Evolutionary conservation across 2,329 filamentous ascomycete species (phyloP), one percentile per base, ranked within the genome.

Genomic region (Saccharata proteae): DNA sequence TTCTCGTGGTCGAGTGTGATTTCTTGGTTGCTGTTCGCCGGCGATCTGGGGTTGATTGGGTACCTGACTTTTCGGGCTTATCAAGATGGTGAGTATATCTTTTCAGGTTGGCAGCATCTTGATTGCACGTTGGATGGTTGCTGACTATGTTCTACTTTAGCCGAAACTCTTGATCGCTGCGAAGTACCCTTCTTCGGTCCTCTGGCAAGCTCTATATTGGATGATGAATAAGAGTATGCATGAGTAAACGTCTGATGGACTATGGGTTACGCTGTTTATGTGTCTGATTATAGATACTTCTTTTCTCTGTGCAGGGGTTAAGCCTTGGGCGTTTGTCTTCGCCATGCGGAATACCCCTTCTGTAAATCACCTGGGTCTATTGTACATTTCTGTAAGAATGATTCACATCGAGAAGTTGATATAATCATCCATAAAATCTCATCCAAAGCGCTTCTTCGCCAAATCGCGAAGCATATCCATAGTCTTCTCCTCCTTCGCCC

Each of bases 161-260:
- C 75, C 30, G 72, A 77, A 39, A 74, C 67, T 2, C 59, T 77
- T 23, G 53, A 64, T 43, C 62, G 88, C 51, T 92, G 77, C 39
- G 86, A 96, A 55, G 69, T 94, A 2, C 88, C 88, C 0, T 74
- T 93, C 48, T 79, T 96, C 47, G 90, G 90, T 4, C 67, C 67
- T 24, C 62, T 94, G 44, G 90, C 90, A 25, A 93, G 79, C 57
- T 80, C 80, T 16, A 88, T 94, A 49, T 68, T 96, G 35, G 88
- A 94, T 48, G 82, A 93, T 50, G 90, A 94, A 54, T 79, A 48
- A 57, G 19, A n/a, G n/a, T n/a, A n/a, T n/a, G n/a, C n/a, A n/a
- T n/a, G n/a, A n/a, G n/a, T n/a, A n/a, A n/a, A n/a, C n/a, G n/a
- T n/a, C n/a, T n/a, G n/a, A n/a, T n/a, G n/a, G n/a, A n/a, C n/a